phyloP scores from a whole-genome alignment of 768 basidiomycete species.

The Cubamyces sp. region DNA sequence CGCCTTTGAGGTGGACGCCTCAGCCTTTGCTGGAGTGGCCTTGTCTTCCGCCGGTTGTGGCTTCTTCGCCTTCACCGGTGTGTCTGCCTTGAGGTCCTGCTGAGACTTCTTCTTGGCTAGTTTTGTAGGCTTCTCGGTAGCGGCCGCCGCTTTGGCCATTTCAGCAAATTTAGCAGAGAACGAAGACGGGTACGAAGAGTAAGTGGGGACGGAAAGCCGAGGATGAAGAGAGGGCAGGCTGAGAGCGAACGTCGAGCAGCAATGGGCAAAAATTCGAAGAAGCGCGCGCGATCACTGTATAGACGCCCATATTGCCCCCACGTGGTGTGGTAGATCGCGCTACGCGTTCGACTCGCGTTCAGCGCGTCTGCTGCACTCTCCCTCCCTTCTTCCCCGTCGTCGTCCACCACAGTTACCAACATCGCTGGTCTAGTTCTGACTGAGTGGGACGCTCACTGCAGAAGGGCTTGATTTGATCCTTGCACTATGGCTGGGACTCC shows the following conservation, averaged over 20 bases:
- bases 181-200: not conserved
- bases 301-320: conserved; percentile 20
- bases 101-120: conserved; percentile 29
- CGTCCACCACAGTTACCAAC: not conserved
- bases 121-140: conserved; percentile 19
- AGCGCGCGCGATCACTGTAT: not conserved
- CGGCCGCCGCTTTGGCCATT: conserved; percentile 11
- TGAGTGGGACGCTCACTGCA: not conserved
- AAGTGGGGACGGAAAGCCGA: not conserved
- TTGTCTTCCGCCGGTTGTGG: conserved; percentile 5
- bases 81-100: conserved; percentile 15
- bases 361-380: not conserved
- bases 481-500: conserved; percentile 32
- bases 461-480: too few species aligned
- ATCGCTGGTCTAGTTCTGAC: not conserved
- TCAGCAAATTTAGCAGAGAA: not conserved
- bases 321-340: conserved; percentile 14
- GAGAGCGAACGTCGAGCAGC: not conserved
- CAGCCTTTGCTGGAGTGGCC: not conserved
- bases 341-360: conserved; percentile 17
- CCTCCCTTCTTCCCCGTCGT: not conserved
- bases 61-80: conserved; percentile 23
- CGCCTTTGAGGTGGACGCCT: conserved; percentile 8
- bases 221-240: not conserved
- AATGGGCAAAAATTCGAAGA: conserved; percentile 11